These are phyloP conservation scores for Coprinopsis strossmayeri DNA, from an alignment of 768 basidiomycete species.

Conservation along the genomic window DNA sequence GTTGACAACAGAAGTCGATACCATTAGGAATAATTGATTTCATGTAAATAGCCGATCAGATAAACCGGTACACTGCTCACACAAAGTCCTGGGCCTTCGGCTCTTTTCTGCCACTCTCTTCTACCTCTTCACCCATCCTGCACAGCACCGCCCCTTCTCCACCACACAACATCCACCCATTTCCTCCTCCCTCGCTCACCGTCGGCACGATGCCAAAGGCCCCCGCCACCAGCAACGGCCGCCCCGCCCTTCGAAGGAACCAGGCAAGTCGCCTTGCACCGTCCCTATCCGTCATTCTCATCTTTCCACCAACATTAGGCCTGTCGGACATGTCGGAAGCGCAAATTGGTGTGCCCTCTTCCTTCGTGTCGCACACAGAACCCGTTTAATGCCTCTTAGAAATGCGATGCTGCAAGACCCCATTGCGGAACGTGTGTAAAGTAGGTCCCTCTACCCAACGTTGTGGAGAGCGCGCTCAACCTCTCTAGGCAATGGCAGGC, in stretches of 20 bases:
- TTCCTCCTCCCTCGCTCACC: neutral
- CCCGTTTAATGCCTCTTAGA: slow-evolving; percentile 38
- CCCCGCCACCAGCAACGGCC: slow-evolving; percentile 26
- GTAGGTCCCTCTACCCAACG: slow-evolving; percentile 35
- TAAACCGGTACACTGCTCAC: neutral
- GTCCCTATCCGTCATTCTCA: slow-evolving; percentile 4
- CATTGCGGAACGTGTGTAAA: slow-evolving; percentile 83
- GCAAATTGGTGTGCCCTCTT: slow-evolving; percentile 64
- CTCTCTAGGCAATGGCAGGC: slow-evolving; percentile 68
- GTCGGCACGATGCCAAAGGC: slow-evolving; percentile 58
- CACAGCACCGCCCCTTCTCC: neutral
- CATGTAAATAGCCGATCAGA: slow-evolving; percentile 1
- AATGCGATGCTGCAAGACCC: slow-evolving; percentile 84
- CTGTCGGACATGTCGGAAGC: slow-evolving; percentile 75
- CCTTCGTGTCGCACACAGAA: neutral
- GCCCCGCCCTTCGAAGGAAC: slow-evolving; percentile 71
- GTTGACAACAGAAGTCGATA: too few species aligned
- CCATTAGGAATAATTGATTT: neutral
- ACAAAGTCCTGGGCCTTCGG: neutral
- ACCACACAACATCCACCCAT: neutral
- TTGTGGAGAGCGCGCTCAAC: slow-evolving; percentile 4
- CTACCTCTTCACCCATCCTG: neutral
- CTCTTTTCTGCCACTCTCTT: slow-evolving; percentile 1
- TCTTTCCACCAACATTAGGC: slow-evolving; percentile 46
- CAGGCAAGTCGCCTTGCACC: slow-evolving; percentile 40